These are phyloP conservation scores for Seiridium unicorne DNA, from an alignment of 2,329 filamentous ascomycete genomes.

Conservation along the genomic window DNA sequence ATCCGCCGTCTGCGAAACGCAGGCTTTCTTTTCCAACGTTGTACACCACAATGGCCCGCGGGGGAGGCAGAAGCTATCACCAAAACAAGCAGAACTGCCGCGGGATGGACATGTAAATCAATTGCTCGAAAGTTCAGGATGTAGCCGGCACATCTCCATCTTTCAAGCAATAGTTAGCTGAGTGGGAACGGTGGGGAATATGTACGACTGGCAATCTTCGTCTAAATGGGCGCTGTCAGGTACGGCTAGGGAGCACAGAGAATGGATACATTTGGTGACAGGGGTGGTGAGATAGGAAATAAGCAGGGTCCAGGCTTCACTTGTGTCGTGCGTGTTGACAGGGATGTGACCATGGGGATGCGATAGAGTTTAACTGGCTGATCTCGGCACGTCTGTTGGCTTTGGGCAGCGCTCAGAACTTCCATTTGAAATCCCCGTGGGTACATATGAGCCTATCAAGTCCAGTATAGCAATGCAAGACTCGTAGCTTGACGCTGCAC, in stretches of 20 bases:
- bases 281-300: not conserved
- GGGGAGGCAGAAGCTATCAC: not conserved
- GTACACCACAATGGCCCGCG: not conserved
- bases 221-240: not conserved
- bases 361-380: not conserved
- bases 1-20: not conserved
- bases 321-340: not conserved
- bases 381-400: not conserved
- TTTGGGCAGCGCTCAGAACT: not conserved
- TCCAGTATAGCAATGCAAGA: no score
- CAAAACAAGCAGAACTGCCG: not conserved
- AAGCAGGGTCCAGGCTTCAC: not conserved
- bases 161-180: not conserved
- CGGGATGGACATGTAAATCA: not conserved
- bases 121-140: not conserved
- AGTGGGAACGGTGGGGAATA: not conserved
- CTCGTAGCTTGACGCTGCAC: not conserved
- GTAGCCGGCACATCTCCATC: not conserved
- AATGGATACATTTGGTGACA: not conserved
- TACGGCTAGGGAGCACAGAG: not conserved
- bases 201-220: not conserved
- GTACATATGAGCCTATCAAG: not conserved
- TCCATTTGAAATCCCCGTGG: not conserved
- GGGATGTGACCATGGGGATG: not conserved
- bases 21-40: not conserved